Conservation (phyloP, 768 basidiomycete species). For the Pleurotus cornucopiae region DNA sequence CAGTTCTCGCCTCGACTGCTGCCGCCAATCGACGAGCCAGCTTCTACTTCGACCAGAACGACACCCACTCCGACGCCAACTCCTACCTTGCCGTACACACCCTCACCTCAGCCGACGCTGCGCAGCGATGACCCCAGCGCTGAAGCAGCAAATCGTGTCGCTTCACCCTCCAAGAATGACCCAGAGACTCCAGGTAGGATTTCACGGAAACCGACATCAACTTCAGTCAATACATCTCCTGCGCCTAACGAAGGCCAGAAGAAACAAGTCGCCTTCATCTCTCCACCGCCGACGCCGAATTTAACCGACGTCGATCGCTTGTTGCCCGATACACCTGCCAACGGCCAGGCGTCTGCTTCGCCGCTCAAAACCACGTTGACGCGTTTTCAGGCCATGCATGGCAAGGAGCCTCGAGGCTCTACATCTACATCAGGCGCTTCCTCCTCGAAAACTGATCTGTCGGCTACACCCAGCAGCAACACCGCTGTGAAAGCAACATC, state of each 20-base stretch:
- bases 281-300: slow-evolving; percentile 69
- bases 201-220: slow-evolving; percentile 33
- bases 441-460: slow-evolving; percentile 62
- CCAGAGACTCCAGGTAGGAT: slow-evolving; percentile 25
- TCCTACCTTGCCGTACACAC: slow-evolving; percentile 19
- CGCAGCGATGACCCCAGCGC: slow-evolving; percentile 24
- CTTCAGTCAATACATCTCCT: slow-evolving; percentile 18
- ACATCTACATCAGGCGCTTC: slow-evolving; percentile 54
- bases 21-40: slow-evolving; percentile 22
- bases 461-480: slow-evolving; percentile 31
- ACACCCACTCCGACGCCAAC: slow-evolving; percentile 23
- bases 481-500: slow-evolving; percentile 46
- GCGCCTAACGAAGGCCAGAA: slow-evolving; percentile 54
- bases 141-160: slow-evolving; percentile 8
- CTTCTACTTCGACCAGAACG: slow-evolving; percentile 29
- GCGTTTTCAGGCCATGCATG: slow-evolving; percentile 72
- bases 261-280: slow-evolving; percentile 79
- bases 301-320: slow-evolving; percentile 44
- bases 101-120: slow-evolving; percentile 16
- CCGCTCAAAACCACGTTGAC: slow-evolving; percentile 66
- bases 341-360: slow-evolving; percentile 23
- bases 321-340: slow-evolving; percentile 42
- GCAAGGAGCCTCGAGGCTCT: slow-evolving; percentile 67
- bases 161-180: slow-evolving; percentile 17
- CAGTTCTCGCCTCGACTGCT: slow-evolving; percentile 28